A percentile compares a stretch with the other conserved stretches of the same genome.
phyloP scores from a whole-genome alignment of 805 yeast species.

The Candida odintsovae region DNA sequence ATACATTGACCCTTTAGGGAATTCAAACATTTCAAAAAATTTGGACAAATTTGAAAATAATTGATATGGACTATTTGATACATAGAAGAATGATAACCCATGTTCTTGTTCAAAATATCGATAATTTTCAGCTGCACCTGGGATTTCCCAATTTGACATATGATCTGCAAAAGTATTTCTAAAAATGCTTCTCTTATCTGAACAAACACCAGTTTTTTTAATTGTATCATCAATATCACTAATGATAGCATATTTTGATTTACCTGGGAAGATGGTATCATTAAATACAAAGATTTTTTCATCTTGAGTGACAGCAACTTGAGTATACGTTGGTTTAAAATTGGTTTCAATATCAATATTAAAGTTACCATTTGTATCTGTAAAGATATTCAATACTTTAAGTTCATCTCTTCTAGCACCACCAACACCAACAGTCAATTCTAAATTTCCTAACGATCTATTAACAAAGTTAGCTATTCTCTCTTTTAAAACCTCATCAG shows the following conservation, averaged over 20 bases:
- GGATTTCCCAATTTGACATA: slow-evolving; percentile 61
- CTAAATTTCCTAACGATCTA: slow-evolving; percentile 53
- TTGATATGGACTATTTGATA: slow-evolving; percentile 95
- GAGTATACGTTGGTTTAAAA: slow-evolving; percentile 57
- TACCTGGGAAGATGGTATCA: slow-evolving; percentile 37
- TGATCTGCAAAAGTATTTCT: slow-evolving; percentile 69
- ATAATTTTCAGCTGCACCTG: slow-evolving; percentile 73
- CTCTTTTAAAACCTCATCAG: slow-evolving; percentile 50
- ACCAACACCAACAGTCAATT: slow-evolving; percentile 49
- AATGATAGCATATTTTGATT: slow-evolving; percentile 62
- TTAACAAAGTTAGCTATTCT: slow-evolving; percentile 70
- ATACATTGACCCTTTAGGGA: slow-evolving; percentile 82
- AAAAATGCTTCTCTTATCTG: slow-evolving; percentile 79
- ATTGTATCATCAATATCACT: slow-evolving; percentile 95
- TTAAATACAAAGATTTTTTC: slow-evolving; percentile 42
- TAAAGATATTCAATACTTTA: slow-evolving; percentile 32
- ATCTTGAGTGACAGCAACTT: slow-evolving; percentile 42
- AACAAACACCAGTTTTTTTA: slow-evolving; percentile 82
- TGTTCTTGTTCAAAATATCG: slow-evolving; percentile 36
- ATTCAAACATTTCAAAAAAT: slow-evolving; percentile 46
- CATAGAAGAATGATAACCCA: slow-evolving; percentile 74
- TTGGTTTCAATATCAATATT: slow-evolving; percentile 44
- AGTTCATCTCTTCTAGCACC: slow-evolving; percentile 34
- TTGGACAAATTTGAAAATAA: slow-evolving; percentile 42
- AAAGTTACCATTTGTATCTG: slow-evolving; percentile 69